A percentile compares a stretch with the other conserved stretches of the same genome.
Evolutionary conservation across 2,329 filamentous ascomycete genomes (phyloP).

Genomic region (Chaetomium sp.): DNA sequence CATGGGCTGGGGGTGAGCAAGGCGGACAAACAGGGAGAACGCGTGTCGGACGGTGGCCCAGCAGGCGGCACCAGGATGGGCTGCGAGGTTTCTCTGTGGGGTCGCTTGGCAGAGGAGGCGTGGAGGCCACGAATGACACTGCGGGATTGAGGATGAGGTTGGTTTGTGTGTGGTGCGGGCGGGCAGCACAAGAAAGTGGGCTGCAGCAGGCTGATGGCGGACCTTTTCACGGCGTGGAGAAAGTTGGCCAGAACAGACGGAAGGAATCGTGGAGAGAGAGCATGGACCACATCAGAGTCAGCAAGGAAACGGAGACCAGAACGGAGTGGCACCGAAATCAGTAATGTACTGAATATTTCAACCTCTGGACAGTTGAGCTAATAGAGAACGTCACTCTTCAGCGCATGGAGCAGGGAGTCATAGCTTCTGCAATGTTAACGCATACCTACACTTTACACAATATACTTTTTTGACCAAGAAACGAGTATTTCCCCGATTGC

Average conservation of each 20-base stretch:
- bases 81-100: constrained; percentile 32
- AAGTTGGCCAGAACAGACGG: constrained; percentile 15
- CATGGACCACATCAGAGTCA: constrained; percentile 5
- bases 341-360: background rate
- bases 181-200: constrained; percentile 13
- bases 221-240: constrained; percentile 15
- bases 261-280: constrained; percentile 6
- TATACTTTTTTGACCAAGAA: background rate
- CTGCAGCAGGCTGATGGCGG: constrained; percentile 13
- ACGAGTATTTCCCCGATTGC: background rate
- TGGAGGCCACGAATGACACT: constrained; percentile 26
- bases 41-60: constrained; percentile 31
- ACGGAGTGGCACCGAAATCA: background rate
- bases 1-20: constrained; percentile 30
- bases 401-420: background rate
- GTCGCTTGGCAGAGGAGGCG: constrained; percentile 23
- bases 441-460: background rate
- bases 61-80: constrained; percentile 30
- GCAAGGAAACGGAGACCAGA: constrained; percentile 18
- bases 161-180: constrained; percentile 16
- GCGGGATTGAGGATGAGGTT: constrained; percentile 20
- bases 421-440: background rate
- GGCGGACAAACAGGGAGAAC: constrained; percentile 24
- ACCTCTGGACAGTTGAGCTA: background rate
- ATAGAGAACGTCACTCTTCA: too few species aligned